Percentiles rank a stretch among this genome's conserved stretches.
phyloP scores from a whole-genome alignment of 202 grass and related monocot genomes.

The Setaria viridis region DNA sequence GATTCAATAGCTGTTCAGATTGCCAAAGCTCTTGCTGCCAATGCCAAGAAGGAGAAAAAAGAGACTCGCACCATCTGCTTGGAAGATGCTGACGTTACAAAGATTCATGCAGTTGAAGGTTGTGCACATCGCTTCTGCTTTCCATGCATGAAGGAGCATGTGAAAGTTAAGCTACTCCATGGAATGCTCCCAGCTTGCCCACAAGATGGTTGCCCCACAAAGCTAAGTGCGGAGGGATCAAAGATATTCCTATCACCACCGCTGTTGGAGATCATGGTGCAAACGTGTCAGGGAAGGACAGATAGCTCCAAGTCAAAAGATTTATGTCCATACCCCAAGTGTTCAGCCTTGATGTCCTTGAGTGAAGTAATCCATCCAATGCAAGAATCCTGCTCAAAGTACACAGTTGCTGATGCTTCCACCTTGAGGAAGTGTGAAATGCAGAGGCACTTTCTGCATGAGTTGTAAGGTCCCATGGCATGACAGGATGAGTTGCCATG shows the following conservation, averaged over 20 bases:
- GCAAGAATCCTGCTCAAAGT: slow-evolving; percentile 44
- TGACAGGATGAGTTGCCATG: slow-evolving; percentile 47
- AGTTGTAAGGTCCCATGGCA: slow-evolving; percentile 74
- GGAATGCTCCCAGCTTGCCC: slow-evolving; percentile 46
- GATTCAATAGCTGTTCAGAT: slow-evolving; percentile 3
- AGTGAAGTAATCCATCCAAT: slow-evolving; percentile 41
- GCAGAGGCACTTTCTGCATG: slow-evolving; percentile 59
- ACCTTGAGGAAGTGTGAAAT: slow-evolving; percentile 64
- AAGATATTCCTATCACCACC: slow-evolving; percentile 45
- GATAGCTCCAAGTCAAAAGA: slow-evolving; percentile 55
- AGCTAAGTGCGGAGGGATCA: slow-evolving; percentile 45
- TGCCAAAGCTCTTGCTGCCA: not conserved
- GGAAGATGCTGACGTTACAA: not conserved
- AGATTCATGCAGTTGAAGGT: not conserved
- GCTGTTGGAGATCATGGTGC: slow-evolving; percentile 52
- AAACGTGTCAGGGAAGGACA: slow-evolving; percentile 62
- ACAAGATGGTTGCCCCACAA: slow-evolving; percentile 54
- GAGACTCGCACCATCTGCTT: not conserved
- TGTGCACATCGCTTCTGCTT: not conserved
- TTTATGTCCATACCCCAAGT: slow-evolving; percentile 68
- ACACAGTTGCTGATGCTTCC: slow-evolving; percentile 20
- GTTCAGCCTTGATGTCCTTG: slow-evolving; percentile 62
- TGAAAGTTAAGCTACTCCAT: not conserved
- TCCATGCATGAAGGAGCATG: not conserved
- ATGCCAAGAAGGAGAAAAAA: not conserved